A percentile compares a stretch with the other conserved stretches of the same genome.
Conservation (phyloP, 2,329 filamentous ascomycete genomes). For the Geosmithia morbida region DNA sequence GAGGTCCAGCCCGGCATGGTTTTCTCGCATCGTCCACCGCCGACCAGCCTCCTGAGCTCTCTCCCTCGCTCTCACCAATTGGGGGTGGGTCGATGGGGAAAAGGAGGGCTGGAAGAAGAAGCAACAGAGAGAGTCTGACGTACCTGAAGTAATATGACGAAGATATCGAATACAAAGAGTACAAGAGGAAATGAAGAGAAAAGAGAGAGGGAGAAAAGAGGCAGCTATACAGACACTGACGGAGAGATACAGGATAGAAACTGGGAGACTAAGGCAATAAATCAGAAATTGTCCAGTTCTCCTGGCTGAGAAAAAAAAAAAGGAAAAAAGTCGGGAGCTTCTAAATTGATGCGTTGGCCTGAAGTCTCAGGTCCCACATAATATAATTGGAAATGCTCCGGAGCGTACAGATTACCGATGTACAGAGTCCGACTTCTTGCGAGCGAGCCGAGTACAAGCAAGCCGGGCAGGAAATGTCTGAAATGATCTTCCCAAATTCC, state of each 20-base stretch:
- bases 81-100: background rate
- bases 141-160: constrained; percentile 1
- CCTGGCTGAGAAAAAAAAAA: background rate
- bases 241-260: background rate
- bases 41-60: background rate
- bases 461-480: too few relatives aligned
- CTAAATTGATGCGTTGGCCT: constrained; percentile 1
- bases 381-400: background rate
- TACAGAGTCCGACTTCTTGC: too few relatives aligned
- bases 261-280: background rate
- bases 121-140: background rate
- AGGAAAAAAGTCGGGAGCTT: background rate
- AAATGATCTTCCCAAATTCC: too few relatives aligned
- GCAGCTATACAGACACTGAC: background rate
- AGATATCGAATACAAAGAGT: background rate
- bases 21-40: background rate
- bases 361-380: constrained; percentile 5
- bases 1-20: background rate
- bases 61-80: background rate
- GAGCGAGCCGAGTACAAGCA: too few relatives aligned
- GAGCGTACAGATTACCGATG: too few relatives aligned
- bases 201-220: background rate
- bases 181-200: background rate
- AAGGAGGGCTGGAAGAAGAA: background rate
- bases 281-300: background rate